phyloP scores from a whole-genome alignment of 2,329 filamentous ascomycete species.

The Beauveria pseudobassiana region DNA sequence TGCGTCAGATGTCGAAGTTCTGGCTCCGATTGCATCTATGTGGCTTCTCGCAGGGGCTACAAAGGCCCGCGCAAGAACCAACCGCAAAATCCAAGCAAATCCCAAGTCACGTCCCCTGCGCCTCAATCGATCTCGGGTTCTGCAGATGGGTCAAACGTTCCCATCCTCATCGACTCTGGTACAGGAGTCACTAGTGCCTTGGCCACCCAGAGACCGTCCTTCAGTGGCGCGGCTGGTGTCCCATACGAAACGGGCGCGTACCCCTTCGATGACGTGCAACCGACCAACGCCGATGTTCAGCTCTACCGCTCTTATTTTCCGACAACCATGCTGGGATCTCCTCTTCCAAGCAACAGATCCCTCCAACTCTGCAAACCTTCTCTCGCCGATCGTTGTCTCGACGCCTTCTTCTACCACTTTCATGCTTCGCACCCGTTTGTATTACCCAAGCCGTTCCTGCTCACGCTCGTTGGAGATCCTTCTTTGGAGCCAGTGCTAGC shows the following conservation, averaged over 20 bases:
- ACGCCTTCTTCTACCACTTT: constrained; percentile 53
- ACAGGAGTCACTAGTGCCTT: not conserved
- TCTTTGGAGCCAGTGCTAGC: constrained; percentile 42
- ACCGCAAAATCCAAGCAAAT: constrained; percentile 41
- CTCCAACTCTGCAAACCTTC: constrained; percentile 18
- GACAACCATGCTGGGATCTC: constrained; percentile 25
- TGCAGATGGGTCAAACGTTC: constrained; percentile 28
- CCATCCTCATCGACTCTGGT: constrained; percentile 23
- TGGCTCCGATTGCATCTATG: constrained; percentile 59
- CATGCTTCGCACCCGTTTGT: constrained; percentile 51
- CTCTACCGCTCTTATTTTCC: constrained; percentile 29
- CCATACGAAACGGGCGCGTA: constrained; percentile 8
- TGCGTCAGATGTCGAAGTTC: constrained; percentile 59
- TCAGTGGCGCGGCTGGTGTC: constrained; percentile 18
- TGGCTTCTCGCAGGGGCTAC: constrained; percentile 68
- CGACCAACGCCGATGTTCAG: constrained; percentile 22
- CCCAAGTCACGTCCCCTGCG: constrained; percentile 37
- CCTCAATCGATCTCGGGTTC: constrained; percentile 4
- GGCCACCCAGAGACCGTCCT: constrained; percentile 14
- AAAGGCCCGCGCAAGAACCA: constrained; percentile 45
- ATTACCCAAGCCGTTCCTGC: constrained; percentile 44
- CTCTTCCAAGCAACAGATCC: constrained; percentile 3
- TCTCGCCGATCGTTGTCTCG: constrained; percentile 46
- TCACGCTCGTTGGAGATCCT: constrained; percentile 40
- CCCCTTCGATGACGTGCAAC: constrained; percentile 13